phyloP scores from a whole-genome alignment of 106 monocot genomes.

The Dioscorea zingiberensis region DNA sequence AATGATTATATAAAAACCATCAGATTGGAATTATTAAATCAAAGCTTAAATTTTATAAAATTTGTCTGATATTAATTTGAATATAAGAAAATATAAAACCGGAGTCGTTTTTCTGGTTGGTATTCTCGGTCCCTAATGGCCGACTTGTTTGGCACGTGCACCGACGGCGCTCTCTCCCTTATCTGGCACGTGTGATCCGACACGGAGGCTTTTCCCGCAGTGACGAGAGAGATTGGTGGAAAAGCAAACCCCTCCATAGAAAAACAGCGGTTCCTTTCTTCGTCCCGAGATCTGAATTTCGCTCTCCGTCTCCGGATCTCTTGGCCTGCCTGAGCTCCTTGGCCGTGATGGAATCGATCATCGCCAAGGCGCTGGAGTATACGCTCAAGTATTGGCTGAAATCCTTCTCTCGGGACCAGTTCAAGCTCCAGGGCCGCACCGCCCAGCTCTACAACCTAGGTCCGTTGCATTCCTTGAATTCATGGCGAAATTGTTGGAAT shows the following conservation, averaged over 20 bases:
- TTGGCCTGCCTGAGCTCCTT: neutral
- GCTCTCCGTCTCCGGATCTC: neutral
- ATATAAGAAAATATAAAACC: too few relatives aligned
- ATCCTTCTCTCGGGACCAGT: slow-evolving; percentile 96
- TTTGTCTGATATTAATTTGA: too few relatives aligned
- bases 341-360: slow-evolving; percentile 80
- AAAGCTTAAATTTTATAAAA: too few relatives aligned
- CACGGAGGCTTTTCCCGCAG: neutral
- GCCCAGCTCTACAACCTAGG: slow-evolving; percentile 97
- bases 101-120: too few relatives aligned
- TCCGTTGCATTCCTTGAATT: slow-evolving; percentile 7
- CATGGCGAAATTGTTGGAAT: neutral
- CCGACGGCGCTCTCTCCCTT: neutral
- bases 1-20: too few relatives aligned
- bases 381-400: slow-evolving; percentile 99
- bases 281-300: neutral
- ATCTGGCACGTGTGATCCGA: neutral
- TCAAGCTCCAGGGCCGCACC: slow-evolving; percentile 97
- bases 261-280: neutral
- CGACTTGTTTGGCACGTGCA: neutral
- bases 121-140: too few relatives aligned
- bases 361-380: slow-evolving; percentile 94
- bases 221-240: neutral
- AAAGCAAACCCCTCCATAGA: neutral
- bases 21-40: too few relatives aligned